These are phyloP conservation scores for Leccinum pachyderme DNA, from an alignment of 1,284 basidiomycete species.

Conservation along the genomic window DNA sequence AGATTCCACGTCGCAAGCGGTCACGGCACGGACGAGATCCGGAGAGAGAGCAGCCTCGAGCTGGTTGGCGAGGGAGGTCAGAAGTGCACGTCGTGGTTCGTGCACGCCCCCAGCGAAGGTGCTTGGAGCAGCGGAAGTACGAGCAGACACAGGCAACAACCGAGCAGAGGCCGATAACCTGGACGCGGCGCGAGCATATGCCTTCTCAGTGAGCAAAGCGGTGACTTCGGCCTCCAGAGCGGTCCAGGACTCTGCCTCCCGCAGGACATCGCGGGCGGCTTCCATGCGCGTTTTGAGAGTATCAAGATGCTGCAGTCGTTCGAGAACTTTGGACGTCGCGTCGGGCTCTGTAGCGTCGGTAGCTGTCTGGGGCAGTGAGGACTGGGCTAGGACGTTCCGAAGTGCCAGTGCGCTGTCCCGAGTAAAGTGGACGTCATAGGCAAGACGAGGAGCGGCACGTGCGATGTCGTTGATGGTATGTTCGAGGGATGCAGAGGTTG, in stretches of 20 bases:
- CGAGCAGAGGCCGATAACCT: constrained; percentile 83
- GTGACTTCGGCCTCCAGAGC: constrained; percentile 90
- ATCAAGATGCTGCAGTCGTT: constrained; percentile 76
- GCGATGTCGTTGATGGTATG: constrained; percentile 88
- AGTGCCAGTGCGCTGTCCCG: constrained; percentile 82
- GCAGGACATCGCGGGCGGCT: constrained; percentile 77
- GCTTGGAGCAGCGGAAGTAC: constrained; percentile 60
- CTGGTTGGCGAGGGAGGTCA: constrained; percentile 91
- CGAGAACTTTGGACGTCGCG: constrained; percentile 62
- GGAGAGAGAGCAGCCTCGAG: constrained; percentile 87
- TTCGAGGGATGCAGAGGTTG: constrained; percentile 83
- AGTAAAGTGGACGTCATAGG: constrained; percentile 95
- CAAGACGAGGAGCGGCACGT: constrained; percentile 80
- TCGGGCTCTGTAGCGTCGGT: constrained; percentile 21
- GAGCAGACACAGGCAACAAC: constrained; percentile 88
- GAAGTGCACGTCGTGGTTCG: constrained; percentile 76
- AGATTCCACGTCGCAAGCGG: constrained; percentile 64
- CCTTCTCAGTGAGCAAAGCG: constrained; percentile 72
- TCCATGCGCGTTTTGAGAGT: constrained; percentile 84
- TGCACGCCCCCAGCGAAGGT: constrained; percentile 40
- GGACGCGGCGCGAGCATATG: constrained; percentile 83
- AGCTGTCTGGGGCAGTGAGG: constrained; percentile 30
- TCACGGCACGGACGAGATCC: constrained; percentile 81
- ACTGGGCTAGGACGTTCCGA: constrained; percentile 57
- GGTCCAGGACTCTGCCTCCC: constrained; percentile 93